Evolutionary conservation across 2,329 filamentous ascomycete genomes (phyloP).

Genomic region (Drechslerella coelobrocha): DNA sequence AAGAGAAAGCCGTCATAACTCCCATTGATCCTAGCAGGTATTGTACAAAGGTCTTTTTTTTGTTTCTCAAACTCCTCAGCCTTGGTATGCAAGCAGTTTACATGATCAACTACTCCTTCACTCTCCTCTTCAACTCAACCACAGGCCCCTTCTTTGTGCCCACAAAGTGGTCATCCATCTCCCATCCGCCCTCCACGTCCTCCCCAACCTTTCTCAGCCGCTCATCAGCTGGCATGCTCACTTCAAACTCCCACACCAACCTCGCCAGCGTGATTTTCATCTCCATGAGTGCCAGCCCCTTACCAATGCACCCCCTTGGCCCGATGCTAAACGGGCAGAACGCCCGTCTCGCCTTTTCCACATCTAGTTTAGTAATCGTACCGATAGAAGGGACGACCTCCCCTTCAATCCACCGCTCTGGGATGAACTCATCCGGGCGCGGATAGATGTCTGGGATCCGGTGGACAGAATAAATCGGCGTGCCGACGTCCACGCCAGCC

Average conservation of each 20-base stretch:
- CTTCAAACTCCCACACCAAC: constrained; percentile 64
- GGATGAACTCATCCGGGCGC: constrained; percentile 66
- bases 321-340: constrained; percentile 79
- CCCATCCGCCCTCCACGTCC: constrained; percentile 53
- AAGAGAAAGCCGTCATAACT: no score
- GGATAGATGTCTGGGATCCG: constrained; percentile 70
- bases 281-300: constrained; percentile 72
- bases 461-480: constrained; percentile 72
- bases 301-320: constrained; percentile 74
- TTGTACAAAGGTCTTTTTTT: no score
- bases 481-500: constrained; percentile 70
- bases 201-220: constrained; percentile 59
- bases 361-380: constrained; percentile 59
- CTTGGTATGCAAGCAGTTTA: neutral
- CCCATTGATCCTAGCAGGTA: no score
- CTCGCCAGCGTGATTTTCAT: constrained; percentile 70
- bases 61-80: neutral
- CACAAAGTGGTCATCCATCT: constrained; percentile 70
- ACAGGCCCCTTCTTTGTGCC: constrained; percentile 75
- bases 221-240: constrained; percentile 57
- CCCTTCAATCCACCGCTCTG: constrained; percentile 67
- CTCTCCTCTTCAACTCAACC: constrained; percentile 66
- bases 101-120: constrained; percentile 8
- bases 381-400: constrained; percentile 58
- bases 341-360: constrained; percentile 68